Evolutionary conservation across 1,284 basidiomycete genomes (phyloP), one percentile per base, ranked within the genome.

Genomic region (Leccinum huronense): DNA sequence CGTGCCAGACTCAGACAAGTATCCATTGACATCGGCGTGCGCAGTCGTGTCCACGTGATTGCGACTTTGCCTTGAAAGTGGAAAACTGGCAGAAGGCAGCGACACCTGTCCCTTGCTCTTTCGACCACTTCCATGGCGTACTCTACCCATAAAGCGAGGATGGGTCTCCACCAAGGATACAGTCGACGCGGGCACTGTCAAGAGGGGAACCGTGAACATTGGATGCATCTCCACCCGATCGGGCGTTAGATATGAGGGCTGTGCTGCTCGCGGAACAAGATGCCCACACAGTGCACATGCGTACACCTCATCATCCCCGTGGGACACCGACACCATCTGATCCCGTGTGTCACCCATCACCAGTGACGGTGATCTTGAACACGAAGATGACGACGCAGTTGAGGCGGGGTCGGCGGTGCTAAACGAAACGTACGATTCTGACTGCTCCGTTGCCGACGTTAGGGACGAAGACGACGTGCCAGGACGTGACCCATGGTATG

Each of bases 191-290:
- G 73, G 71, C 0, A 72, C 23, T 23, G 72, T 73, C 48, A 74
- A 40, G 16, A 73, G 71, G 6, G 72, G 72, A 2, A 75, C 65
- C 0, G 67, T 69, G 27, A 75, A 76, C 73, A 76, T 75, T 11
- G 73, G 75, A 30, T 76, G 72, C 40, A 73, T 60, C 19, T 54
- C 58, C 13, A 10, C 30, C 2, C 8, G 40, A 54, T 57, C 55
- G 6, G 19, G 31, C 5, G 33, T 59, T 16, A 45, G 14, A 19
- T 51, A 7, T 9, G 65, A 3, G 5, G 61, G 60, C 14, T 61
- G 64, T n/a, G 16, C 51, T 19, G 45, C 40, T 16, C 23, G 57
- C n/a, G 60, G 7, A n/a, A 51, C 48, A 1, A 45, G 3, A 40
- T 74, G 71, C 14, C 71, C 71, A 63, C 72, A 72, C 34, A 67